Evolutionary conservation across 805 yeast genomes (phyloP).

Genomic region (Monosporozyma aerobia): DNA sequence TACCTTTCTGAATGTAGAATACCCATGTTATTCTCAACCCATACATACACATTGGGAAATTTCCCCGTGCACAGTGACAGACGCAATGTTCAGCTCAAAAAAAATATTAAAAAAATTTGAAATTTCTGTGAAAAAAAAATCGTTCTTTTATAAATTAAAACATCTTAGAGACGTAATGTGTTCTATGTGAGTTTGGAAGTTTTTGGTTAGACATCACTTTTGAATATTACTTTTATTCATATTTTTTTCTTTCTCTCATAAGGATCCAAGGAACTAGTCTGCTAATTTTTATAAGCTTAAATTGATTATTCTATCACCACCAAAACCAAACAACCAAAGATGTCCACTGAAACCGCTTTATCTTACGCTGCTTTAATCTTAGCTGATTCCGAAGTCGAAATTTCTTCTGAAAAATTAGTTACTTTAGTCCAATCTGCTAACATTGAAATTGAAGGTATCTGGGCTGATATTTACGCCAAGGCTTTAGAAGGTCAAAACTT

Average conservation of each 20-base stretch:
- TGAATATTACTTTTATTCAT: not conserved
- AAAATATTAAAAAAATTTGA: not conserved
- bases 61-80: constrained; percentile 1
- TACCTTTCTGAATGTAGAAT: not conserved
- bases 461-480: constrained; percentile 77
- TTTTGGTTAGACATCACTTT: not conserved
- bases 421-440: constrained; percentile 70
- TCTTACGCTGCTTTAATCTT: constrained; percentile 97
- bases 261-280: constrained; percentile 29
- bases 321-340: constrained; percentile 8
- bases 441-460: constrained; percentile 52
- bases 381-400: constrained; percentile 94
- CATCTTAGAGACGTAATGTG: not conserved
- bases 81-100: constrained; percentile 1
- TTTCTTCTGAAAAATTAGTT: constrained; percentile 73
- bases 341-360: constrained; percentile 76
- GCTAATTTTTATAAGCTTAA: constrained; percentile 27
- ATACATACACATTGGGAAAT: not conserved
- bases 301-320: constrained; percentile 26
- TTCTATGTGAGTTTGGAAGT: not conserved
- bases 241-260: not conserved
- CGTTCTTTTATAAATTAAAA: not conserved
- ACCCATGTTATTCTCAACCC: not conserved
- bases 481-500: constrained; percentile 71
- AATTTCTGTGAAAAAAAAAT: constrained; percentile 1